Evolutionary conservation across 805 yeast species (phyloP).

Genomic region (Cyberlindnera maclurae): DNA sequence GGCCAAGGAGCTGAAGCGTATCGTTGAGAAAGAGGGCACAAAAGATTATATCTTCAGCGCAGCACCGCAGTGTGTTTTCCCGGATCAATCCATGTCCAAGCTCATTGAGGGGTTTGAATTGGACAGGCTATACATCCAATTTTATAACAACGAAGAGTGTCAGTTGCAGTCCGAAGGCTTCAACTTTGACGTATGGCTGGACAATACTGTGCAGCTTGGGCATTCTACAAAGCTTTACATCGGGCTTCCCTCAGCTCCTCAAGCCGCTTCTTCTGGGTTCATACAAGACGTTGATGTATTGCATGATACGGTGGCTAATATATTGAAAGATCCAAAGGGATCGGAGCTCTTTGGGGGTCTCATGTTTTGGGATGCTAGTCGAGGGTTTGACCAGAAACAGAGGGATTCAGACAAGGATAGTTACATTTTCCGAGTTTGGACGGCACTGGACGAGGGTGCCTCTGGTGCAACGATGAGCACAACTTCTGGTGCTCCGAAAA

Average conservation of each 20-base stretch:
- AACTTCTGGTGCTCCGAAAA: not conserved
- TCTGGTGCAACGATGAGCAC: slow-evolving; percentile 11
- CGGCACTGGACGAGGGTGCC: slow-evolving; percentile 7
- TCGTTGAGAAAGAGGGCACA: slow-evolving; percentile 32
- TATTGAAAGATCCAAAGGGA: slow-evolving; percentile 3
- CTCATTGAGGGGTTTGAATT: slow-evolving; percentile 45
- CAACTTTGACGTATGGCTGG: slow-evolving; percentile 46
- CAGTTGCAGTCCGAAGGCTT: slow-evolving; percentile 33
- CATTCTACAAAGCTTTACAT: slow-evolving; percentile 48
- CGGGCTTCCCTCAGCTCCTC: slow-evolving; percentile 52
- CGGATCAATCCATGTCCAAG: slow-evolving; percentile 49
- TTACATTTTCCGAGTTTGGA: slow-evolving; percentile 19
- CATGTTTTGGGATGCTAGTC: slow-evolving; percentile 88
- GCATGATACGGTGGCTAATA: slow-evolving; percentile 20
- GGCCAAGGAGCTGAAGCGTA: slow-evolving; percentile 39
- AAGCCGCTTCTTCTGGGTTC: slow-evolving; percentile 55
- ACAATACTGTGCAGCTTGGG: slow-evolving; percentile 7
- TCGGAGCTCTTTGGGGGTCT: slow-evolving; percentile 69
- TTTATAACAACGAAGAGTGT: slow-evolving; percentile 60
- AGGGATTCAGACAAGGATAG: slow-evolving; percentile 25
- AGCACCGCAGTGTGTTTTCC: slow-evolving; percentile 75
- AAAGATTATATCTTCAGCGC: slow-evolving; percentile 59
- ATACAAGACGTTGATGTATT: slow-evolving; percentile 32
- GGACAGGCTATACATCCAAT: slow-evolving; percentile 68
- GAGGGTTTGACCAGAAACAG: slow-evolving; percentile 41